Evolutionary conservation across 2,329 filamentous ascomycete species (phyloP), one percentile per base, ranked within the genome.

Genomic region (Emergomyces orientalis): DNA sequence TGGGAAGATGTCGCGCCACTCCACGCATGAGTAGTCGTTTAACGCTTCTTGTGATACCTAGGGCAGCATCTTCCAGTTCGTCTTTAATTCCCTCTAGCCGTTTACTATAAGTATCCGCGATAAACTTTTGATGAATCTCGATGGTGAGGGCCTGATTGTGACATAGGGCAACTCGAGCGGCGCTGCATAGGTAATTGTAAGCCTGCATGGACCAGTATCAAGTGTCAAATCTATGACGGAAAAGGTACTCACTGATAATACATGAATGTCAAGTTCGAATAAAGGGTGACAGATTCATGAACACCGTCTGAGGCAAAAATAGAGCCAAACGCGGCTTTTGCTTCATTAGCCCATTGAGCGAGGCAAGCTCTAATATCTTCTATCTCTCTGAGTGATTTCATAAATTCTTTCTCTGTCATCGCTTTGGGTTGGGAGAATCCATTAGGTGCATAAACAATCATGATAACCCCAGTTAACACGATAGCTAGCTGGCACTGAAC

Each of bases 201-300:
- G 41, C 39, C 25, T n/a, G n/a, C 9, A 30, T 60, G 3, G 19
- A 37, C 27, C 13, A 25, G 19, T 56, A 59, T 45, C n/a, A 27
- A 30, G 25, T 19, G 13, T 27, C 34, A 25, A 8, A 51, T 14
- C 43, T 32, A 37, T 22, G 14, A 17, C 2, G 9, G 2, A n/a
- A 51, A 19, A 14, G 17, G 43, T 7, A 71, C 79, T 67, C 72
- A 82, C 78, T 81, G 75, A 64, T 81, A 82, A 62, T 81, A 80
- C 76, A 82, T 81, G 64, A 79, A 80, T 68, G 81, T 78, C 65
- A 81, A 67, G 51, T 79, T 80, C 3, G 77, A 79, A 68, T 80
- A 80, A 43, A 79, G 62, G 11, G 78, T 75, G 13, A 78, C 73
- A 0, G 78, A 79, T 62, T 79, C 76, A 61, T 79, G 74, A 27